Evolutionary conservation across 108 stramenopile species (phyloP).

Genomic region (Nitzschia palea): DNA sequence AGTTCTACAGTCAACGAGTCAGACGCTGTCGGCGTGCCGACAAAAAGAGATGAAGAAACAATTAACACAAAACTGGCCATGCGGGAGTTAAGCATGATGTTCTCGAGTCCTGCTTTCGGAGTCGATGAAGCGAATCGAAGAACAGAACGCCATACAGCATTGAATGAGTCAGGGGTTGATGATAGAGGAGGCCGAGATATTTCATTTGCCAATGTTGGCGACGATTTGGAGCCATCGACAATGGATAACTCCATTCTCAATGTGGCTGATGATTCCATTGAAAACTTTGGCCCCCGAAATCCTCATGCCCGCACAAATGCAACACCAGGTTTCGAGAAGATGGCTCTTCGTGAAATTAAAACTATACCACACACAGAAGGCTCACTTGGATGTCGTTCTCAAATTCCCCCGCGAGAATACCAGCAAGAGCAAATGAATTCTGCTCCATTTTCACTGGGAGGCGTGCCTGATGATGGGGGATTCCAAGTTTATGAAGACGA

Average conservation of each 20-base stretch:
- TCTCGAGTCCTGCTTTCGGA: constrained; percentile 67
- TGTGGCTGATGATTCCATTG: constrained; percentile 6
- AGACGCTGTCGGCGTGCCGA: constrained; percentile 39
- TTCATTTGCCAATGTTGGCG: constrained; percentile 26
- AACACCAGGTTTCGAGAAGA: constrained; percentile 12
- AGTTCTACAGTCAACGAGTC: constrained; percentile 71
- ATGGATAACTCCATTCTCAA: constrained; percentile 32
- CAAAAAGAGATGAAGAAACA: constrained; percentile 66
- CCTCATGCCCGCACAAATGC: constrained; percentile 14
- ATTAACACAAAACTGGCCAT: constrained; percentile 83
- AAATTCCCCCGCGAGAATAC: not conserved
- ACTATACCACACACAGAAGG: not conserved
- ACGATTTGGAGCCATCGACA: not conserved
- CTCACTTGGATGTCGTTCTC: not conserved
- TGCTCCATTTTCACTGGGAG: constrained; percentile 2
- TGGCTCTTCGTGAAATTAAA: constrained; percentile 11
- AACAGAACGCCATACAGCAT: constrained; percentile 6
- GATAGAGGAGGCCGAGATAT: not conserved
- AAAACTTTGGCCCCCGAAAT: constrained; percentile 25
- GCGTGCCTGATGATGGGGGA: not conserved
- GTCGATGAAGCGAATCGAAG: constrained; percentile 24
- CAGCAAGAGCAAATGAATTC: not conserved
- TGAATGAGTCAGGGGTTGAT: constrained; percentile 4
- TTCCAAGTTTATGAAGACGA: constrained; percentile 14
- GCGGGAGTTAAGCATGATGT: constrained; percentile 87